Evolutionary conservation across 23 red algal genomes (phyloP).

Genomic region (Chondrus crispus): DNA sequence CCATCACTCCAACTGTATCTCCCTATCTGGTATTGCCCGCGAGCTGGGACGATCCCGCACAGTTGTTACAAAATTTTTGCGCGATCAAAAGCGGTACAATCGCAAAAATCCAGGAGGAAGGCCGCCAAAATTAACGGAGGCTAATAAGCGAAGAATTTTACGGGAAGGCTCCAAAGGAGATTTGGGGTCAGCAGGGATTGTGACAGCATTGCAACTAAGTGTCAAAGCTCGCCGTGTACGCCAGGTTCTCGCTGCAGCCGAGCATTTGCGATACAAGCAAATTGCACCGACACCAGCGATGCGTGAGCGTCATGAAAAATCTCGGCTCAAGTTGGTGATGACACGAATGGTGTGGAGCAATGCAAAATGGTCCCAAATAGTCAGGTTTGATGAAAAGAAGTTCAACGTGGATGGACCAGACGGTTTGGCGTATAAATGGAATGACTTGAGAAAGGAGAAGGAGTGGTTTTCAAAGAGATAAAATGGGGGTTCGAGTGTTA

Average conservation of each 20-base stretch:
- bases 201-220: not conserved
- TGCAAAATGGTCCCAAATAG: not conserved
- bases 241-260: not conserved
- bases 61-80: not conserved
- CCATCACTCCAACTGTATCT: not conserved
- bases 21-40: not conserved
- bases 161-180: not conserved
- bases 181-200: not conserved
- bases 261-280: not conserved
- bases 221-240: not conserved
- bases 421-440: not conserved
- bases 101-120: not conserved
- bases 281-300: not conserved
- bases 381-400: not conserved
- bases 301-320: not conserved
- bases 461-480: too few relatives aligned
- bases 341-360: not conserved
- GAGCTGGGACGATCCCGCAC: not conserved
- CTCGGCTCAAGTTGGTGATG: not conserved
- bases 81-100: not conserved
- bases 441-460: not conserved
- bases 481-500: too few relatives aligned
- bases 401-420: not conserved
- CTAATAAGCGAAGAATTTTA: not conserved
- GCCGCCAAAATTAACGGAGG: not conserved